Evolutionary conservation across 1,139 yeast species (phyloP).

Genomic region (Scheffersomyces insectosa): DNA sequence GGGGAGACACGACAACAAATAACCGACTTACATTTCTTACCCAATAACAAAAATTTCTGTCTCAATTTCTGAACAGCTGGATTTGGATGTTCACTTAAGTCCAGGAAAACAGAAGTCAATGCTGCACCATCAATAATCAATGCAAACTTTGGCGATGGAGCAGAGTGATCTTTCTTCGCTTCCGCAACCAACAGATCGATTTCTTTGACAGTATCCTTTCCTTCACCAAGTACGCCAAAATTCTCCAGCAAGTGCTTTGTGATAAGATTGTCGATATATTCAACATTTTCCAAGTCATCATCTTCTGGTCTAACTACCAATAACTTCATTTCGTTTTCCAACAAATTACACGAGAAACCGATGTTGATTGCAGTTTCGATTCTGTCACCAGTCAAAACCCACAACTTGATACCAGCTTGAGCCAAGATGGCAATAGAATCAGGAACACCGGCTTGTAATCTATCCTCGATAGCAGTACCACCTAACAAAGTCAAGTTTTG

Average conservation of each 20-base stretch:
- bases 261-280: conserved; percentile 34
- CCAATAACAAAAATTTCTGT: conserved; percentile 52
- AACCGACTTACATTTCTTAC: conserved; percentile 62
- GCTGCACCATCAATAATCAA: conserved; percentile 60
- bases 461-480: conserved; percentile 97
- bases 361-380: conserved; percentile 97
- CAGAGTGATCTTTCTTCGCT: conserved; percentile 51
- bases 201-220: conserved; percentile 23
- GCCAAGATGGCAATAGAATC: conserved; percentile 83
- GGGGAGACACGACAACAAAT: conserved; percentile 69
- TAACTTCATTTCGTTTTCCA: conserved; percentile 84
- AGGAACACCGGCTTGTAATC: conserved; percentile 95
- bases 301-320: conserved; percentile 52
- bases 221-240: conserved; percentile 32
- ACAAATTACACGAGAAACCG: conserved; percentile 91
- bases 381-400: conserved; percentile 98
- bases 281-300: conserved; percentile 20
- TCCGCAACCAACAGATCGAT: conserved; percentile 35
- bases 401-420: conserved; percentile 89
- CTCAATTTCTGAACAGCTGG: conserved; percentile 14
- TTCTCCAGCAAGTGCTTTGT: conserved; percentile 41
- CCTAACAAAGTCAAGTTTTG: conserved; percentile 72
- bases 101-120: conserved; percentile 41
- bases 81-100: conserved; percentile 11
- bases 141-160: conserved; percentile 50